Conservation (phyloP, 129 eudicot genomes). For the Arctium lappa region DNA sequence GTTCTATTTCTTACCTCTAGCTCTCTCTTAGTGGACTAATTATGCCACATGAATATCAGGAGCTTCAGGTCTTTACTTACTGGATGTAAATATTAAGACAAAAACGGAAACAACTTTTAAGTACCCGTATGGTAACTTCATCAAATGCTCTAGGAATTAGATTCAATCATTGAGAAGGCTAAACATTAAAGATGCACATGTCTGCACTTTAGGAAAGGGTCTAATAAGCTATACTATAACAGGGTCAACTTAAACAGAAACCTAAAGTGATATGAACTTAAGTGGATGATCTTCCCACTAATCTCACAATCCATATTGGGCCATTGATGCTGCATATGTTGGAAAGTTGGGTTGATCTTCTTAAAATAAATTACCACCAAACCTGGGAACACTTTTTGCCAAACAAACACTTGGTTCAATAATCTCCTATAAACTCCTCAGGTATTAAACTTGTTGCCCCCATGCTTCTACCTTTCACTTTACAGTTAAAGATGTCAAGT, state of each 20-base stretch:
- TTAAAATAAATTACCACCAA: slow-evolving; percentile 4
- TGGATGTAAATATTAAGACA: background rate
- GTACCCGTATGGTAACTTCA: slow-evolving; percentile 19
- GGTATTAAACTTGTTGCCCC: slow-evolving; percentile 14
- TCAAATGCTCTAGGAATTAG: background rate
- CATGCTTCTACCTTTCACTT: slow-evolving; percentile 19
- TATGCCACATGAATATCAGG: background rate
- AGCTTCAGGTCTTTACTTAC: background rate
- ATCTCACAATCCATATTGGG: slow-evolving; percentile 13
- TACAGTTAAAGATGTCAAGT: slow-evolving; percentile 35
- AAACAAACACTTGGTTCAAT: slow-evolving; percentile 11
- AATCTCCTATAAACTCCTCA: slow-evolving; percentile 28
- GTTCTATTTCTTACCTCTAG: background rate
- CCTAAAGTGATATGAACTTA: slow-evolving; percentile 21
- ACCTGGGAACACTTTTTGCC: slow-evolving; percentile 17
- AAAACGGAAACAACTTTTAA: background rate
- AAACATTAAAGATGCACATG: slow-evolving; percentile 17
- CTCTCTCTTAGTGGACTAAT: background rate
- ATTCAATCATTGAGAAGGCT: slow-evolving; percentile 13
- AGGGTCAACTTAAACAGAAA: slow-evolving; percentile 22
- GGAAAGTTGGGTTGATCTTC: slow-evolving; percentile 13
- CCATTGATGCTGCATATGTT: slow-evolving; percentile 30
- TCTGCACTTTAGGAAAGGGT: slow-evolving; percentile 11
- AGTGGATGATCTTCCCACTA: slow-evolving; percentile 34
- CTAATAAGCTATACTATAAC: slow-evolving; percentile 3